Evolutionary conservation across 148 eudicot species (phyloP), one percentile per base, ranked within the genome.

Genomic region (Rhododendron ferrugineum): DNA sequence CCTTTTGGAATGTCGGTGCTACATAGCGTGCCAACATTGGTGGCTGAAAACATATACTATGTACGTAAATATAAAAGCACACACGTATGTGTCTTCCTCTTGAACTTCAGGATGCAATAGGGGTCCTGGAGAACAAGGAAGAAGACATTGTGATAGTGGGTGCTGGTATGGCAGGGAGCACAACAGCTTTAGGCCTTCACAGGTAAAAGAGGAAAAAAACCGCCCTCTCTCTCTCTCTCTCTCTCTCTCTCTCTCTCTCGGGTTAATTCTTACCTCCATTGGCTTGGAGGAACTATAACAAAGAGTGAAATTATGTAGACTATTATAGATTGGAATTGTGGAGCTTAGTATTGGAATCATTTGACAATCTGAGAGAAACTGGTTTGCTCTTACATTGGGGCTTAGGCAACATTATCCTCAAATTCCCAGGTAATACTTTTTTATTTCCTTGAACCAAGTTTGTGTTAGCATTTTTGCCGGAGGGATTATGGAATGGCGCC

Each of bases 261-360:
- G 10, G 49, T 46, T 46, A 11, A 26, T 32, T 26, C 28, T 22
- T 6, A 22, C 68, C 68, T 60, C 11, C 68, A 60, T 60, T 60
- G 3, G 28, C 11, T 60, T 60, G 28, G 3, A 60, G 26, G 68
- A 60, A 60, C 26, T 7, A 7, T 60, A 23, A 40, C 42, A 40
- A 46, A 46, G 11, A 46, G 49, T 0, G 49, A 46, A 46, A 46
- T 46, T 46, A 46, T 16, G 5, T 54, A 15, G 20, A 3, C 20
- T 54, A 34, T 9, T 34, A 5, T 5, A 40, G 42, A 11, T 26
- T 70, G 15, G 36, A 18, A 2, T n/a, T 92, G 1, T 68, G 56
- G 52, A 87, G 92, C 81, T 83, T 91, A 87, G 94, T 91, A 46
- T 84, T 92, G 88, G 93, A 92, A 62, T 92, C 93, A 83, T 87